Evolutionary conservation across 2,329 filamentous ascomycete species (phyloP).

Genomic region (Neurospora crassa): DNA sequence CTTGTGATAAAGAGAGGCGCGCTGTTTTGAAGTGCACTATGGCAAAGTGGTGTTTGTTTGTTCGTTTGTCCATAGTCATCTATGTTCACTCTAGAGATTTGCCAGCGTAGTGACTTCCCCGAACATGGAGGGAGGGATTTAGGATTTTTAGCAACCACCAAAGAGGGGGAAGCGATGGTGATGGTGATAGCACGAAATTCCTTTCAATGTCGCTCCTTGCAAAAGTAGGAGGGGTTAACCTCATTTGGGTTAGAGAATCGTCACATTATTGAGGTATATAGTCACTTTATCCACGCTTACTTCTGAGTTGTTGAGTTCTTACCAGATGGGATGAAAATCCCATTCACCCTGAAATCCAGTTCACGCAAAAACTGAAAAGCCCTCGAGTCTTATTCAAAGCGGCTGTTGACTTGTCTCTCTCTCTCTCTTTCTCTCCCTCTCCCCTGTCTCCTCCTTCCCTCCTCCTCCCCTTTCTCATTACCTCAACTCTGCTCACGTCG

Average conservation of each 20-base stretch:
- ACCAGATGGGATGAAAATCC: background rate
- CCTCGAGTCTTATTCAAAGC: background rate
- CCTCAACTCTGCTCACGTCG: background rate
- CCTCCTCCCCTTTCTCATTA: background rate
- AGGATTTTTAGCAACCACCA: background rate
- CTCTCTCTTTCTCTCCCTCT: background rate
- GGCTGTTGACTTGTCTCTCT: background rate
- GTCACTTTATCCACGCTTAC: too few relatives aligned
- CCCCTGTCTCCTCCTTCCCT: too few relatives aligned
- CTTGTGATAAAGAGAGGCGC: background rate
- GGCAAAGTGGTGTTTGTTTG: background rate
- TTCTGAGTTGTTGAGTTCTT: background rate
- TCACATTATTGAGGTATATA: too few relatives aligned
- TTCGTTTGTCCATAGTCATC: background rate
- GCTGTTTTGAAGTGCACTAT: background rate
- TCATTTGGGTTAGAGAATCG: too few relatives aligned
- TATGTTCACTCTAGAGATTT: background rate
- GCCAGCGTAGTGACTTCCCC: background rate
- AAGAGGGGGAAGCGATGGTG: too few relatives aligned
- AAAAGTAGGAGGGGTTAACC: too few relatives aligned
- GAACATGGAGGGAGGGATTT: background rate
- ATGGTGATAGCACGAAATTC: too few relatives aligned
- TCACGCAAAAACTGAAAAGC: background rate
- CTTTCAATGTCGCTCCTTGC: too few relatives aligned
- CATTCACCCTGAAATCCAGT: background rate